These are phyloP conservation scores for Pyrenophora seminiperda DNA, from an alignment of 2,329 filamentous ascomycete species.

Conservation along the genomic window DNA sequence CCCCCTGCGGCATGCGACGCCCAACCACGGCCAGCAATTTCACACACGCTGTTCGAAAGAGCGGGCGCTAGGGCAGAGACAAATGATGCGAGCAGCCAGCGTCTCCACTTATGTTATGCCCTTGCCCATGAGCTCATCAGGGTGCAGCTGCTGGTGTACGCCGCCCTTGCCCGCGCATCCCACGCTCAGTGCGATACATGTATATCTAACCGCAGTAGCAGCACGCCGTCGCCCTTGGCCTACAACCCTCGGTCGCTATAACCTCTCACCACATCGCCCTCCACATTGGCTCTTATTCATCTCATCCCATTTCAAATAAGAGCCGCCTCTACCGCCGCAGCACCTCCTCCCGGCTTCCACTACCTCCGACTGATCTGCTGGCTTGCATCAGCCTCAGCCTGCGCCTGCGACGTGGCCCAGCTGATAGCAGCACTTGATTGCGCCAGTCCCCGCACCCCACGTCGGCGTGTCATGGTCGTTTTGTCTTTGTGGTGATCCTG, in stretches of 20 bases:
- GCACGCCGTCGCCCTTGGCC: slow-evolving; percentile 12
- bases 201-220: slow-evolving; percentile 12
- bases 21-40: slow-evolving; percentile 18
- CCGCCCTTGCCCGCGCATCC: slow-evolving; percentile 32
- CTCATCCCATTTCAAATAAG: not conserved
- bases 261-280: slow-evolving; percentile 13
- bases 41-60: slow-evolving; percentile 2
- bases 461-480: slow-evolving; percentile 5
- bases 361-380: not conserved
- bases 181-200: slow-evolving; percentile 7
- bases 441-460: not conserved
- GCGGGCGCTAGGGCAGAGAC: slow-evolving; percentile 12
- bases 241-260: slow-evolving; percentile 2
- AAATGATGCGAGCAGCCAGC: slow-evolving; percentile 18
- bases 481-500: slow-evolving; percentile 13
- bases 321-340: not conserved
- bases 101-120: slow-evolving; percentile 11
- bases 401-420: not conserved
- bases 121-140: slow-evolving; percentile 21
- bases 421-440: slow-evolving; percentile 2
- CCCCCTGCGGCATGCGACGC: slow-evolving; percentile 2
- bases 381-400: slow-evolving; percentile 6
- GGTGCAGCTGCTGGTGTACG: slow-evolving; percentile 13
- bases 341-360: not conserved
- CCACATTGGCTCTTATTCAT: slow-evolving; percentile 4